Evolutionary conservation across 129 eudicot genomes (phyloP).

Genomic region (Oenanthe sinensis): DNA sequence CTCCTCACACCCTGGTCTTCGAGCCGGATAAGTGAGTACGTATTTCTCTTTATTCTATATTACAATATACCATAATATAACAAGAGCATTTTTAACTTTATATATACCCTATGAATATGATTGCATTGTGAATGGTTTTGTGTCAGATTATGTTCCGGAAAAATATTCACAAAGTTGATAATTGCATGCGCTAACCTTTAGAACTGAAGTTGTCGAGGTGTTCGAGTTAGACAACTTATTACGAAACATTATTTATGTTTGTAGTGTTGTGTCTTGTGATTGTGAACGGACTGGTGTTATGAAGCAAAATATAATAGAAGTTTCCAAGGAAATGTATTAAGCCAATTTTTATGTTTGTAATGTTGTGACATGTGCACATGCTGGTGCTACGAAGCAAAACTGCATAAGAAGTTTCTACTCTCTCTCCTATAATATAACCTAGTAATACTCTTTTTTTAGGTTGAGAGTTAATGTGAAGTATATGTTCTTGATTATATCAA

Average conservation of each 20-base stretch:
- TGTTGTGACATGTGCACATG: not conserved
- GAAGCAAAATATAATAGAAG: not conserved
- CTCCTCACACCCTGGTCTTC: too few relatives aligned
- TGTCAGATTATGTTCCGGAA: not conserved
- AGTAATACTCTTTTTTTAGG: not conserved
- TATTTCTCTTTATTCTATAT: not conserved
- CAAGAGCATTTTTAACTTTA: not conserved
- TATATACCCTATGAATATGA: not conserved
- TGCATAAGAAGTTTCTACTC: not conserved
- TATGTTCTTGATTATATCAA: too few relatives aligned
- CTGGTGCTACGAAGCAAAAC: not conserved
- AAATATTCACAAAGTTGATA: not conserved
- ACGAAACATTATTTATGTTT: not conserved
- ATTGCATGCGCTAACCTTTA: not conserved
- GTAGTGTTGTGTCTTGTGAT: conserved; percentile 4
- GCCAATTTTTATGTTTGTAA: not conserved
- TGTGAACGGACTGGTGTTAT: not conserved
- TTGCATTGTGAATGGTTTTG: not conserved
- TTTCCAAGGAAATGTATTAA: not conserved
- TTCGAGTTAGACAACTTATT: not conserved
- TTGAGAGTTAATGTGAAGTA: too few relatives aligned
- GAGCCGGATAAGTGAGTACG: too few relatives aligned
- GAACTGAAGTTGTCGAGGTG: not conserved
- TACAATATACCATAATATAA: not conserved
- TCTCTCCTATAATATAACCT: not conserved